Evolutionary conservation across 768 basidiomycete species (phyloP).

Genomic region (Boletus edulis): DNA sequence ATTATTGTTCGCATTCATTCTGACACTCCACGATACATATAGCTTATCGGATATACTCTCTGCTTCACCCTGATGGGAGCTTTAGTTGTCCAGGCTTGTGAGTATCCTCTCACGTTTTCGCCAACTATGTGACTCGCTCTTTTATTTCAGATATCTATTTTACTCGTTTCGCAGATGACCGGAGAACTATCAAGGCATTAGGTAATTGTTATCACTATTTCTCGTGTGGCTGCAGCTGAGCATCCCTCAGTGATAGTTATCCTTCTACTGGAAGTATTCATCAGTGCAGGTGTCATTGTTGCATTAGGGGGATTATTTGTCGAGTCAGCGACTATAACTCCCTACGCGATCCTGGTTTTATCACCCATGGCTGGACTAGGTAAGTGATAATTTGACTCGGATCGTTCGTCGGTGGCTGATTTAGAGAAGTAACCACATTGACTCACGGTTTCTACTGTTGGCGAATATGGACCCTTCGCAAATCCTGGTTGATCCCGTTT

Average conservation of each 20-base stretch:
- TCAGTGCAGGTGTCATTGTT: too few relatives aligned
- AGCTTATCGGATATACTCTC: too few relatives aligned
- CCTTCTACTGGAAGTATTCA: slow-evolving; percentile 16
- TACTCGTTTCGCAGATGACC: slow-evolving; percentile 5
- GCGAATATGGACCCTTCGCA: too few relatives aligned
- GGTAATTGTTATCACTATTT: not conserved
- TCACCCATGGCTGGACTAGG: too few relatives aligned
- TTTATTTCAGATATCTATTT: slow-evolving; percentile 17
- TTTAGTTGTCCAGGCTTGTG: not conserved
- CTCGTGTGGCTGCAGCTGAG: not conserved
- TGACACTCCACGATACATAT: too few relatives aligned
- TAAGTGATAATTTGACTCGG: too few relatives aligned
- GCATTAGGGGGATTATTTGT: too few relatives aligned
- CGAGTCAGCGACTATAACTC: too few relatives aligned
- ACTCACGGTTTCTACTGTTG: slow-evolving; percentile 4
- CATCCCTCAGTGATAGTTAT: slow-evolving; percentile 1
- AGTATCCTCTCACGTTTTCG: not conserved
- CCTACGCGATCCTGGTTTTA: too few relatives aligned
- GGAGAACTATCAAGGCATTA: slow-evolving; percentile 6
- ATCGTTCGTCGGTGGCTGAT: too few relatives aligned
- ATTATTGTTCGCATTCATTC: not conserved
- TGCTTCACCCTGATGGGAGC: slow-evolving; percentile 3
- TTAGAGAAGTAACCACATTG: slow-evolving; percentile 1
- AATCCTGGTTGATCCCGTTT: too few relatives aligned
- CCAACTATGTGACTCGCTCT: too few relatives aligned